Base-by-base conservation (phyloP, 2,329 filamentous ascomycete genomes). In the Hawksworthiomyces lignivorus region DNA sequence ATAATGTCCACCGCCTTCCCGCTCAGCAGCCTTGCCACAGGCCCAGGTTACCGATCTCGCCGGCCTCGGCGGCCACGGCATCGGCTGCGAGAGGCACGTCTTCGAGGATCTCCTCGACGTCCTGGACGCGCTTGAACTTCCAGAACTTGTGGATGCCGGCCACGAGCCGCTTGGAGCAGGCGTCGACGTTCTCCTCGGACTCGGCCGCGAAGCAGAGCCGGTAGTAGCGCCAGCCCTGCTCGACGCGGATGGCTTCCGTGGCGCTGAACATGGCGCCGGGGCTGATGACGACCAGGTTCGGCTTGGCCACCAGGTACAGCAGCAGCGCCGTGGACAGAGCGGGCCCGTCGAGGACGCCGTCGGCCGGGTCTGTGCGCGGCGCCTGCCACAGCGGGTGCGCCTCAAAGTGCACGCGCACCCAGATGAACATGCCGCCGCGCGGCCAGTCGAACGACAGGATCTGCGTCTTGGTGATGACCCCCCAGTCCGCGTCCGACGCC, bases 361-460 rank as follows among this genome's bases (percentile, higher is more conserved):
- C 59, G 19, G 42, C 38, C 8, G 60, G 27, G 18, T 4, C 27
- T 15, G 20, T 7, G 18, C 61, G 57, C 32, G 53, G 49, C 3
- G 59, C 58, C 39, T 59, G 54, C 58, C 69, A 80, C 12, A 94
- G 70, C 11, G 87, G 86, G 56, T 95, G 88, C 2, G 69, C 67
- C 41, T 82, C 75, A 52, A 88, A 83, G 56, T 79, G 72, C 47
- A 92, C 63, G 43, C 76, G 72, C 4, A 94, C 54, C 89, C 89
- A 96, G 43, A 94, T 63, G 60, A 95, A 96, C 88, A 96, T 96
- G 56, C 89, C 89, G 27, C 82, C 89, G 21, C 84, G 76, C 1
- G 89, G 88, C 72, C 84, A 87, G 51, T 74, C 63, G 56, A 94
- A 95, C 34, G 80, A 76, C 60, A 82, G 85, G 51, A 94, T 73